These are phyloP conservation scores for Arbutus unedo DNA, from an alignment of 148 eudicot genomes.

Conservation along the genomic window DNA sequence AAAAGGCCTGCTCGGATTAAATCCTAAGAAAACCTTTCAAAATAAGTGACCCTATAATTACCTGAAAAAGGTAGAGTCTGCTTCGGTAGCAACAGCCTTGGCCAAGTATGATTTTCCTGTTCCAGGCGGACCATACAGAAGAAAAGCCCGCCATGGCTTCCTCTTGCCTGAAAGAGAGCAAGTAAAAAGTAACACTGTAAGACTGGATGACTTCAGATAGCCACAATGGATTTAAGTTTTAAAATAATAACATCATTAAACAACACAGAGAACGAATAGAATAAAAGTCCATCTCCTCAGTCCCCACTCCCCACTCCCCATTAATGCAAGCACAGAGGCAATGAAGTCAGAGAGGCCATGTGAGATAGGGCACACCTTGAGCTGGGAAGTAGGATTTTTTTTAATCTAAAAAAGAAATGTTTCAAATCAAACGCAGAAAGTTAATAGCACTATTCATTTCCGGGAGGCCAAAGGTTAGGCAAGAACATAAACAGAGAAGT, in stretches of 20 bases:
- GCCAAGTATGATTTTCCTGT: conserved; percentile 98
- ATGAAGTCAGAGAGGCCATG: background rate
- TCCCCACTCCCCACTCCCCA: background rate
- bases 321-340: background rate
- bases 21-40: background rate
- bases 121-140: conserved; percentile 96
- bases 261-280: background rate
- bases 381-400: no score
- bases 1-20: background rate
- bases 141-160: conserved; percentile 98
- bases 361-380: no score
- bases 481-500: no score
- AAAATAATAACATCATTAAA: background rate
- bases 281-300: background rate
- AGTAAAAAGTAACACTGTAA: conserved; percentile 4
- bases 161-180: conserved; percentile 64
- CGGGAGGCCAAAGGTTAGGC: no score
- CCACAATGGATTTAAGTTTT: background rate
- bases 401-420: no score
- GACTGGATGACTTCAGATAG: background rate
- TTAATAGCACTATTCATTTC: no score
- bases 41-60: conserved; percentile 19
- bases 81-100: conserved; percentile 99
- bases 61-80: conserved; percentile 98
- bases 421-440: no score